Conservation (phyloP, 148 eudicot species). For the Drosera capensis region DNA sequence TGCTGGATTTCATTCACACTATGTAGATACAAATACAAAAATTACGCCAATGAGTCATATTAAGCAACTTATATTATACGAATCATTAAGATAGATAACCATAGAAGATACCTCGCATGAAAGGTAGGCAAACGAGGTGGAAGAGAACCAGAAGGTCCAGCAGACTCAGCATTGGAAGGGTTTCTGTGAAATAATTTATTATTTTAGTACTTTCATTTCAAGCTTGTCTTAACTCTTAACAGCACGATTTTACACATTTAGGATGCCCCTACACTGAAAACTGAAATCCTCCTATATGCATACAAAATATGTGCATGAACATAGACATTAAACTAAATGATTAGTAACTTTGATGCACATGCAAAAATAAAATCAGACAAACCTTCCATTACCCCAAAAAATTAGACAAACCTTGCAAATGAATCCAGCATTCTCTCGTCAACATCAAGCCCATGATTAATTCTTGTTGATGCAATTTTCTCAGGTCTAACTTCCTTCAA, state of each 20-base stretch:
- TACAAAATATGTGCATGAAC: too few species aligned
- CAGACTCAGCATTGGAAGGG: slow-evolving; percentile 33
- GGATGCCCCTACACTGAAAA: too few species aligned
- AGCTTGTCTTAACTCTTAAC: too few species aligned
- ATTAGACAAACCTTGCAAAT: slow-evolving; percentile 34
- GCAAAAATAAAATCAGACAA: neutral
- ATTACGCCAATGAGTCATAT: too few species aligned
- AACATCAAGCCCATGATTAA: slow-evolving; percentile 13
- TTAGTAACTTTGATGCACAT: slow-evolving; percentile 16
- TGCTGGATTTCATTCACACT: too few species aligned
- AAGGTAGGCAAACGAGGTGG: slow-evolving; percentile 75
- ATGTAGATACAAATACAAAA: neutral
- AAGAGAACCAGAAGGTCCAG: slow-evolving; percentile 45
- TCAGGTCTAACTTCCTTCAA: too few species aligned
- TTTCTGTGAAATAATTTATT: slow-evolving; percentile 24
- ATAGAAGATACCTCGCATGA: slow-evolving; percentile 81
- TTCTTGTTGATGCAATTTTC: slow-evolving; percentile 7
- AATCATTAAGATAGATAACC: too few species aligned
- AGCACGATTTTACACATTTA: slow-evolving; percentile 5
- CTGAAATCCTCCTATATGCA: too few species aligned
- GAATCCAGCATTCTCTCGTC: slow-evolving; percentile 13
- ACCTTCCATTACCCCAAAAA: neutral
- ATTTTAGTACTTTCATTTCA: neutral
- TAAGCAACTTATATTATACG: too few species aligned
- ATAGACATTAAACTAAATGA: too few species aligned